Base-by-base conservation (phyloP, 228 moss, liverwort and hornwort genomes). In the Sphagnum magellanicum region DNA sequence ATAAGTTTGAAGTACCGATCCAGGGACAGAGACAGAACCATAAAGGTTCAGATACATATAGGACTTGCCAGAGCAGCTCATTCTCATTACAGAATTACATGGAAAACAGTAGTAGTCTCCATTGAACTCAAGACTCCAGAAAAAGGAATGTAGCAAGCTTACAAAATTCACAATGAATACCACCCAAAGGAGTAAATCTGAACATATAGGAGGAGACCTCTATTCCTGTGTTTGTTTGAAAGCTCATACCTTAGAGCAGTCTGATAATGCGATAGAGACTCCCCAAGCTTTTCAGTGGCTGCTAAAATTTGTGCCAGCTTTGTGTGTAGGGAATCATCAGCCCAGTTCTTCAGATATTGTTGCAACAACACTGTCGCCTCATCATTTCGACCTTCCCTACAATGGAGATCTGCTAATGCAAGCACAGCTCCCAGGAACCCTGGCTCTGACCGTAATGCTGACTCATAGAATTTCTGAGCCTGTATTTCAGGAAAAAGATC, bases 381-480 rank as follows among this genome's bases (percentile, higher is more conserved):
- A 53, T 89, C 90, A 66, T 85, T 84, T 66, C 90, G 82, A 50
- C 87, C 83, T 74, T 95, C 95, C 6, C 74, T 63, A n/a, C 79
- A 75, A 68, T 92, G 85, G 64, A 95, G 67, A 76, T 90, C 95
- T 72, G 89, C 95, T 61, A 95, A 68, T 50, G 90, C 84, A 51
- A 95, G 74, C 65, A 95, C 92, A 64, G 95, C 90, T 52, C 87
- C 92, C 62, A 95, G 83, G 63, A 85, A 92, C 12, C 81, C 76
- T 50, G 95, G 90, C 71, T 95, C 95, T 73, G 88, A 68, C 50
- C 92, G 87, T 65, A 95, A 70, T 13, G 92, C 95, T 63, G 92
- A 92, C 70, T 95, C 95, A 68, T 95, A 95, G 69, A 95, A 90
- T 63, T 90, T 89, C 47, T 89, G 85, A 50, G 92, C 95, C 91